These are phyloP conservation scores for Candida krabiensis DNA, from an alignment of 805 yeast species.

Conservation along the genomic window DNA sequence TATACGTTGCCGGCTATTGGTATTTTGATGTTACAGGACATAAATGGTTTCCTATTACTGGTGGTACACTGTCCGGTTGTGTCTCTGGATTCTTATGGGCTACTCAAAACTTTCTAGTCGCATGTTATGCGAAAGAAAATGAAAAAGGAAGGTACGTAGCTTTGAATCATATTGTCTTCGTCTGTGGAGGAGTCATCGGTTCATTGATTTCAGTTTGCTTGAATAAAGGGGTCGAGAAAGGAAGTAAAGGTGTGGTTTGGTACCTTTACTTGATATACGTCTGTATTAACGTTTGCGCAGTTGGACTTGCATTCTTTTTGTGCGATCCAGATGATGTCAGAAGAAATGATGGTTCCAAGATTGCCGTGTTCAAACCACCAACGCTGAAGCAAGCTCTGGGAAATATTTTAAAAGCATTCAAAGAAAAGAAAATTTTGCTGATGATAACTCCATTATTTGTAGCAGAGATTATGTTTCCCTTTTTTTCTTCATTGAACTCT, in stretches of 20 bases:
- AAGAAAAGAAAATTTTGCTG: constrained; percentile 8
- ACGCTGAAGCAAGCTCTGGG: constrained; percentile 7
- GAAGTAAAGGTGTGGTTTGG: constrained; percentile 11
- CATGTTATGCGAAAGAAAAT: constrained; percentile 17
- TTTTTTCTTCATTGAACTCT: constrained; percentile 12
- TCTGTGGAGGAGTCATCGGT: constrained; percentile 17
- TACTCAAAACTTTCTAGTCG: constrained; percentile 16
- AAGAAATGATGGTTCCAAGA: constrained; percentile 15
- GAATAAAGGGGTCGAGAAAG: constrained; percentile 6
- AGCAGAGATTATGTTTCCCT: constrained; percentile 15
- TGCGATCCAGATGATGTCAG: constrained; percentile 11
- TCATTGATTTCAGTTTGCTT: constrained; percentile 14
- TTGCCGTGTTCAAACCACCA: constrained; percentile 12
- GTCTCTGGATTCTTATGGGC: constrained; percentile 19
- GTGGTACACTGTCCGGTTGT: constrained; percentile 14
- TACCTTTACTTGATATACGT: constrained; percentile 17
- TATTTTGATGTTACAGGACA: constrained; percentile 12
- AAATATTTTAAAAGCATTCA: constrained; percentile 7
- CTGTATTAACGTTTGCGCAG: constrained; percentile 11
- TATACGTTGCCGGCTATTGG: constrained; percentile 22
- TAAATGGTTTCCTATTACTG: constrained; percentile 13
- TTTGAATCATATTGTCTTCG: constrained; percentile 15
- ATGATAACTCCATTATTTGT: constrained; percentile 16
- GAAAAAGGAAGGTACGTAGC: constrained; percentile 18
- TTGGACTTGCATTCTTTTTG: constrained; percentile 9